phyloP scores from a whole-genome alignment of 31 red algal species.

The Odonthalia washingtoniensis region DNA sequence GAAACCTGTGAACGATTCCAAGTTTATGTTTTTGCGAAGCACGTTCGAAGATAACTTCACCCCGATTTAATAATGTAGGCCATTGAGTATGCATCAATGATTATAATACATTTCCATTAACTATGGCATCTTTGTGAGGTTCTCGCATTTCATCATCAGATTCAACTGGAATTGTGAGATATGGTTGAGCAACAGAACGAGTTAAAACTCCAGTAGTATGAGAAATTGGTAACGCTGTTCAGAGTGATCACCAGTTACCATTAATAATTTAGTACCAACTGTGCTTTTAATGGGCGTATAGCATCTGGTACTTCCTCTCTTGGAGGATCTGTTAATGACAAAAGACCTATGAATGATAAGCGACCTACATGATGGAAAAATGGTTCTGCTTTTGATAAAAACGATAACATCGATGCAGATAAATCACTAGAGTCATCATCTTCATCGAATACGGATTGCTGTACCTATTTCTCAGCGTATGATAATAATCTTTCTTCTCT shows the following conservation, averaged over 20 bases:
- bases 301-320: slow-evolving; percentile 67
- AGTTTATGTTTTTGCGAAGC: slow-evolving; percentile 95
- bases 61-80: slow-evolving; percentile 59
- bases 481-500: slow-evolving; percentile 74
- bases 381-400: too few relatives aligned
- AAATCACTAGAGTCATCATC: neutral
- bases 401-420: slow-evolving; percentile 22
- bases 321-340: slow-evolving; percentile 81
- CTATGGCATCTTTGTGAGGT: slow-evolving; percentile 50
- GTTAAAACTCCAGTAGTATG: slow-evolving; percentile 73
- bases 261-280: slow-evolving; percentile 86
- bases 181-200: slow-evolving; percentile 20
- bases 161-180: too few relatives aligned
- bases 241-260: slow-evolving; percentile 91
- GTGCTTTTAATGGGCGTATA: slow-evolving; percentile 60
- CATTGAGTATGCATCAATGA: slow-evolving; percentile 53
- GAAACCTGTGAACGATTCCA: slow-evolving; percentile 79
- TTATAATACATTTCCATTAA: slow-evolving; percentile 54
- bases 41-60: slow-evolving; percentile 87
- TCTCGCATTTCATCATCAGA: slow-evolving; percentile 61
- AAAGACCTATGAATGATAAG: slow-evolving; percentile 69
- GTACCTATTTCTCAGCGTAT: slow-evolving; percentile 52
- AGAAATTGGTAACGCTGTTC: slow-evolving; percentile 72
- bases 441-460: neutral
- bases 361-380: too few relatives aligned